phyloP scores from a whole-genome alignment of 352 stramenopile species.

The Proteromonas lacertae region DNA sequence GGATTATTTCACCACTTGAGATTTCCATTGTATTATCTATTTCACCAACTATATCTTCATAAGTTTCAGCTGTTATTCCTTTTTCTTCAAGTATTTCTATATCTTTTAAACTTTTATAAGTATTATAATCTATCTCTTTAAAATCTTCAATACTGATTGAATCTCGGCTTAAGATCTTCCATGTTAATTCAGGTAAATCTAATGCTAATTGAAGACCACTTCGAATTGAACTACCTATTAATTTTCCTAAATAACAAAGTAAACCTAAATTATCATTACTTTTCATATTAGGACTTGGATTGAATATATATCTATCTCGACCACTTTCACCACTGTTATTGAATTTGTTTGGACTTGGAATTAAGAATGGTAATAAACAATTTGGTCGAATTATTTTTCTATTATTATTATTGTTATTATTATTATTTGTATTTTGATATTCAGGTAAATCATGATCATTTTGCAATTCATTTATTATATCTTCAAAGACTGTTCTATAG shows the following conservation, averaged over 20 bases:
- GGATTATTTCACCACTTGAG: slow-evolving; percentile 5
- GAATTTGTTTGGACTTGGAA: slow-evolving; percentile 42
- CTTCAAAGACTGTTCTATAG: slow-evolving; percentile 83
- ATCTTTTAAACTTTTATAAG: not conserved
- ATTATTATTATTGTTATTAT: too few species aligned
- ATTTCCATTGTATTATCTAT: too few species aligned
- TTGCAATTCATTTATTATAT: slow-evolving; percentile 68
- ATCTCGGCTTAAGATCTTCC: slow-evolving; percentile 31
- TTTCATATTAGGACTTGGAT: slow-evolving; percentile 25
- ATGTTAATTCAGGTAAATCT: slow-evolving; percentile 39
- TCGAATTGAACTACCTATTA: slow-evolving; percentile 67
- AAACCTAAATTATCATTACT: slow-evolving; percentile 27
- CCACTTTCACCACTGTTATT: slow-evolving; percentile 38
- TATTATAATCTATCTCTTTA: slow-evolving; percentile 7
- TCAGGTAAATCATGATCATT: slow-evolving; percentile 8
- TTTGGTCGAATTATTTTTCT: too few species aligned
- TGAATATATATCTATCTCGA: slow-evolving; percentile 58
- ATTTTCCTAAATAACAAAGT: slow-evolving; percentile 68
- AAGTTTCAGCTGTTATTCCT: too few species aligned
- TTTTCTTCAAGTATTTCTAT: not conserved
- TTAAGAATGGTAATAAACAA: slow-evolving; percentile 34
- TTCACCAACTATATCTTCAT: too few species aligned
- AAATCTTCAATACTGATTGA: slow-evolving; percentile 29
- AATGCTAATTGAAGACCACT: slow-evolving; percentile 71
- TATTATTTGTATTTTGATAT: not conserved